These are phyloP conservation scores for Heterobasidion parviporum DNA, from an alignment of 1,284 basidiomycete species.

Conservation along the genomic window DNA sequence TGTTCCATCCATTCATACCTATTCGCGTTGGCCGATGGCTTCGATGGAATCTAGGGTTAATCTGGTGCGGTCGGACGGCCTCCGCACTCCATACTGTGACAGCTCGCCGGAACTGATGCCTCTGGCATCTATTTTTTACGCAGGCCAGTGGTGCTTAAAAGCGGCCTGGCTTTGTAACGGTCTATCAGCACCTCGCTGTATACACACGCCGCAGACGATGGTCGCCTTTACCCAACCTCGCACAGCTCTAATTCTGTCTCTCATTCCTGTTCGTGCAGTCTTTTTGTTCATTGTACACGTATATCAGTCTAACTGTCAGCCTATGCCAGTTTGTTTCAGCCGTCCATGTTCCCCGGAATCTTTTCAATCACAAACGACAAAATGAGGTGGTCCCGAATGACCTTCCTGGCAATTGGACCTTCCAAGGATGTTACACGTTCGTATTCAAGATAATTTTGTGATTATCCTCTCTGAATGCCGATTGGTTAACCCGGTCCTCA, in stretches of 20 bases:
- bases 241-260: neutral
- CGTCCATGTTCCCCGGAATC: slow-evolving; percentile 1
- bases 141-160: neutral
- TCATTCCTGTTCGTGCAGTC: neutral
- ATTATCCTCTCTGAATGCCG: neutral
- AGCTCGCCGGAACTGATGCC: too few species aligned
- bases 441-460: neutral
- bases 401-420: slow-evolving; percentile 49
- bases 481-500: slow-evolving; percentile 14
- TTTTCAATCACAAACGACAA: slow-evolving; percentile 7
- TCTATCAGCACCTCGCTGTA: neutral
- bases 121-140: too few species aligned
- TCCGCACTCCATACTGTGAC: too few species aligned
- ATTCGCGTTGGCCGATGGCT: too few species aligned
- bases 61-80: too few species aligned
- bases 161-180: too few species aligned
- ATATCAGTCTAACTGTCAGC: neutral
- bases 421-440: slow-evolving; percentile 57
- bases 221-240: neutral
- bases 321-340: slow-evolving; percentile 1
- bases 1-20: neutral
- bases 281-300: too few species aligned
- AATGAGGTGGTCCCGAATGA: slow-evolving; percentile 9
- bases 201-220: neutral
- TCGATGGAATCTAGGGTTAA: too few species aligned